Evolutionary conservation across 441 rosid species (phyloP).

Genomic region (Erodium texanum): DNA sequence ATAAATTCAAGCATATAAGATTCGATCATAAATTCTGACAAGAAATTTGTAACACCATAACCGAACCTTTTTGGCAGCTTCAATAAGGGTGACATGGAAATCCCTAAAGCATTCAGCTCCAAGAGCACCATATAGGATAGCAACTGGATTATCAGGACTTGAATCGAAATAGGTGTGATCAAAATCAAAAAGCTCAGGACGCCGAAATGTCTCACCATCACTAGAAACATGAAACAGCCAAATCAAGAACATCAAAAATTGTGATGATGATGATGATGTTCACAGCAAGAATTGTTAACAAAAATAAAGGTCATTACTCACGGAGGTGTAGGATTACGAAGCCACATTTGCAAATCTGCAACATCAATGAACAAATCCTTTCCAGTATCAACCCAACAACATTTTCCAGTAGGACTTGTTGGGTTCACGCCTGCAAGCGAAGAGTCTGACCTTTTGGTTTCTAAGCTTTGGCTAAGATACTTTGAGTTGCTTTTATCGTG

Average conservation of each 20-base stretch:
- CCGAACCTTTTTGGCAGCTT: conserved; percentile 69
- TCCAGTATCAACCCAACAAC: conserved; percentile 96
- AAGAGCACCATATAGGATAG: conserved; percentile 86
- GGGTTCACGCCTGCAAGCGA: conserved; percentile 51
- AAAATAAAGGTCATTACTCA: conserved; percentile 26
- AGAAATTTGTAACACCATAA: not conserved
- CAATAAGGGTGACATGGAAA: conserved; percentile 57
- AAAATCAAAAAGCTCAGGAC: conserved; percentile 80
- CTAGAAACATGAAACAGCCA: conserved; percentile 31
- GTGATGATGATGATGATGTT: too few relatives aligned
- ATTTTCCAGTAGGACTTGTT: conserved; percentile 52
- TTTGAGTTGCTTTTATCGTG: conserved; percentile 42
- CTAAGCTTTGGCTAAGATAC: conserved; percentile 22
- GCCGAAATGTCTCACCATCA: conserved; percentile 54
- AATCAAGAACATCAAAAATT: conserved; percentile 15
- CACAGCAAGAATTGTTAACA: not conserved
- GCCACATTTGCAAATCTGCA: conserved; percentile 59
- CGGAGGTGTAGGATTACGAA: conserved; percentile 37
- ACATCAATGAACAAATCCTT: conserved; percentile 64
- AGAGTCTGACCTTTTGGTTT: conserved; percentile 30
- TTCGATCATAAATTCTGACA: not conserved
- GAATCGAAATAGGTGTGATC: conserved; percentile 78
- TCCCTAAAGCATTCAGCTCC: conserved; percentile 80
- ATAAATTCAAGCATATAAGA: not conserved
- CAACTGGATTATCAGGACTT: conserved; percentile 49